phyloP scores from a whole-genome alignment of 2,329 filamentous ascomycete species.

The Cladosporium sp. region DNA sequence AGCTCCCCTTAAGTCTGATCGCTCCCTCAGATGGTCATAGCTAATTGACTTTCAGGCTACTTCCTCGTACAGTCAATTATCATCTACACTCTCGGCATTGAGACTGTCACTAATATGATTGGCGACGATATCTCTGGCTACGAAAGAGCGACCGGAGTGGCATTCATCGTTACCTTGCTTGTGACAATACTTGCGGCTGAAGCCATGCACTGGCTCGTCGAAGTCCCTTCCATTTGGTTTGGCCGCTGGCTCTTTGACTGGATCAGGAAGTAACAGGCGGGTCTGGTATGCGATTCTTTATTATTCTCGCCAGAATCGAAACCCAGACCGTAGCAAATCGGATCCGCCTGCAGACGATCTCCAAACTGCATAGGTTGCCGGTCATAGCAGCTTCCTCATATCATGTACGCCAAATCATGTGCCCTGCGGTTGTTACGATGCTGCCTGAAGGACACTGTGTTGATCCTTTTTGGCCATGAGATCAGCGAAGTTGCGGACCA shows the following conservation, averaged over 20 bases:
- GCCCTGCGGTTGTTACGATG: no score
- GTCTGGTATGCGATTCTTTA: background rate
- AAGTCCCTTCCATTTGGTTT: slow-evolving; percentile 17
- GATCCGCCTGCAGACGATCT: no score
- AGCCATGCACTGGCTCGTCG: slow-evolving; percentile 20
- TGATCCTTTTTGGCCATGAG: no score
- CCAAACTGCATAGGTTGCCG: no score
- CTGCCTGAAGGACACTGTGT: no score
- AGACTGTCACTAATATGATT: slow-evolving; percentile 37
- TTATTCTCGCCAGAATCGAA: background rate
- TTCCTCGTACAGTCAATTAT: slow-evolving; percentile 41
- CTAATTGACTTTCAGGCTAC: slow-evolving; percentile 30
- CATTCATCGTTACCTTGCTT: slow-evolving; percentile 18
- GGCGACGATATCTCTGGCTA: slow-evolving; percentile 7
- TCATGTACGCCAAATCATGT: no score
- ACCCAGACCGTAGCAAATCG: no score
- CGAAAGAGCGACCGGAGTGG: slow-evolving; percentile 15
- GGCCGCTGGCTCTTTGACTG: slow-evolving; percentile 18
- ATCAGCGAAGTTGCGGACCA: no score
- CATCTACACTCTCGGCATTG: slow-evolving; percentile 41
- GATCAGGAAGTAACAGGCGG: slow-evolving; percentile 16
- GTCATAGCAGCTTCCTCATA: no score
- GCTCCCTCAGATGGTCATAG: background rate
- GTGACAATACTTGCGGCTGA: slow-evolving; percentile 19
- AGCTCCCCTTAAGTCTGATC: slow-evolving; percentile 20